Base-by-base conservation (phyloP, 257 asterid species). In the Fraxinus quadrangulata region DNA sequence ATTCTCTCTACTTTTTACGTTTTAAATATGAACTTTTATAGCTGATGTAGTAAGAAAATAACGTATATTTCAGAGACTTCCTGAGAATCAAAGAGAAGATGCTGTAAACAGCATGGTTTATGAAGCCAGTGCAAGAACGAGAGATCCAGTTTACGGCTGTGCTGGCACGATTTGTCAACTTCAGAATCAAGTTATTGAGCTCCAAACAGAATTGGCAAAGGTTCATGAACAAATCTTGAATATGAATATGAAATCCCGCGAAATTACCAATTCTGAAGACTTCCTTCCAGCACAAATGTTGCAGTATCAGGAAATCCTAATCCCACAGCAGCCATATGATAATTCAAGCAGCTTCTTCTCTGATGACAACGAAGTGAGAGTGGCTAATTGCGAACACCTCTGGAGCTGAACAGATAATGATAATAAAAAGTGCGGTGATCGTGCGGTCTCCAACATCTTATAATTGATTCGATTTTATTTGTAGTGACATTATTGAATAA, bases 21-120 rank as follows among this genome's bases (percentile, higher is more conserved):
- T 37, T 37, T 37, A 37, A 40, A 40, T 40, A 10, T 42, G 0
- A 42, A 42, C 4, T 42, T 12, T 0, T 40, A 40, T 10, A 40
- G 11, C 2, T 40, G 49, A 42, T 42, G 16, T 42, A 0, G 56
- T 47, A 47, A 47, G n/a, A 47, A 47, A 14, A 47, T 13, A 4
- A 6, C 26, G 6, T 56, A 54, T 54, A 19, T 7, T 66, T 3
- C 61, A 78, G 85, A 85, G 75, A 40, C 59, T 84, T 59, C 78
- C 82, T 0, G 84, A 84, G 73, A 70, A 73, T 28, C 87, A 81
- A 37, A 81, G 84, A 71, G 80, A 56, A 61, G 87, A 84, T 81
- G 83, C 87, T 2, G 84, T 81, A 49, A 81, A 78, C 71, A 81
- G 87, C 70, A 81, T 79, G 74, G 88, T 84, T 1, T 84, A 81